Evolutionary conservation across 106 monocot species (phyloP).

Genomic region (Hemerocallis citrina): DNA sequence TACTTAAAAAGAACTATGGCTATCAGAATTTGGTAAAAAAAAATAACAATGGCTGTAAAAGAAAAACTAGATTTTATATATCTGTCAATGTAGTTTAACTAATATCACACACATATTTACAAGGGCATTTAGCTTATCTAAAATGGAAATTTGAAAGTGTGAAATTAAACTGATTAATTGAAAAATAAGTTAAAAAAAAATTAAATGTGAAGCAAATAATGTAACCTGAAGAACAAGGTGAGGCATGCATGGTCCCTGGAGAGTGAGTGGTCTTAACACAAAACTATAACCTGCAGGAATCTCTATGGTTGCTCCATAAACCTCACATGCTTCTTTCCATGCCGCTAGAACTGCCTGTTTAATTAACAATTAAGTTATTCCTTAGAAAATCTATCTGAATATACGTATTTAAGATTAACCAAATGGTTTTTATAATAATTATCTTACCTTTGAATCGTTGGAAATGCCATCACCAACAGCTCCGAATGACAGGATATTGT

Average conservation of each 20-base stretch:
- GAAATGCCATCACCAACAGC: slow-evolving; percentile 36
- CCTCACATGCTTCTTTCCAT: slow-evolving; percentile 43
- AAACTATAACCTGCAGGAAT: slow-evolving; percentile 31
- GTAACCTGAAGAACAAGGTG: slow-evolving; percentile 32
- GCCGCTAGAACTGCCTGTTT: slow-evolving; percentile 36
- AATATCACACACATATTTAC: no score
- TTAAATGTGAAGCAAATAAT: neutral
- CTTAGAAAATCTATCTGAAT: no score
- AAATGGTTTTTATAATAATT: neutral
- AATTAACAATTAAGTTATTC: no score
- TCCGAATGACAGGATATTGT: slow-evolving; percentile 33
- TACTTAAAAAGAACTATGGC: no score
- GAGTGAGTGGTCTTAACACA: slow-evolving; percentile 35
- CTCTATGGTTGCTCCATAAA: slow-evolving; percentile 20
- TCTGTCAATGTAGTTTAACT: no score
- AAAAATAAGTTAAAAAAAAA: no score
- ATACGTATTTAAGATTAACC: no score
- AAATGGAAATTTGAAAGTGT: neutral
- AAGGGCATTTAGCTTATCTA: neutral
- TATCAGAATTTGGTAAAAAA: no score
- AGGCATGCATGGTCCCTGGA: slow-evolving; percentile 50
- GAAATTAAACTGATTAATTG: neutral
- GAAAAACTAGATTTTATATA: no score
- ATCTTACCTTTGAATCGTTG: slow-evolving; percentile 42
- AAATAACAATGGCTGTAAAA: no score